phyloP scores from a whole-genome alignment of 495 filamentous ascomycete genomes.

The Aspergillus sclerotiicarbonarius region DNA sequence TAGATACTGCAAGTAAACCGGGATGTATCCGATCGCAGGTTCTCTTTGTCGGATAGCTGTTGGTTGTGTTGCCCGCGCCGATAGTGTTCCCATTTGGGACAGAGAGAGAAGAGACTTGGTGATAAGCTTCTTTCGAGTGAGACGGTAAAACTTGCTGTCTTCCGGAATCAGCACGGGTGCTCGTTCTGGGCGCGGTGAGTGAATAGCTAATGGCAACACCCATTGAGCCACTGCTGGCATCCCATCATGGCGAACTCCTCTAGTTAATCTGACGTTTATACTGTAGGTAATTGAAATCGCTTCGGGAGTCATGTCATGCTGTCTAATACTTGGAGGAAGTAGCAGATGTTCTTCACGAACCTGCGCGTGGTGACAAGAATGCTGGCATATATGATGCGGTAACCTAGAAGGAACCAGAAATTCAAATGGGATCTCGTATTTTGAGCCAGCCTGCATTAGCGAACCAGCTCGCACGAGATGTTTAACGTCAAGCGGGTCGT shows the following conservation, averaged over 20 bases:
- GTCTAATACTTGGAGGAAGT: conserved; percentile 8
- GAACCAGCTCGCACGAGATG: neutral
- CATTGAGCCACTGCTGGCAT: neutral
- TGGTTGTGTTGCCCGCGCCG: conserved; percentile 4
- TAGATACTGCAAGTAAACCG: conserved; percentile 6
- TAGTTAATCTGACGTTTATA: neutral
- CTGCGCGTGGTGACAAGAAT: conserved; percentile 4
- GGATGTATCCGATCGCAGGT: neutral
- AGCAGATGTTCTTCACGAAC: conserved; percentile 2
- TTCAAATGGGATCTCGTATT: conserved; percentile 8
- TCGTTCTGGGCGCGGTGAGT: neutral
- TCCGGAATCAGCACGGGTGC: conserved; percentile 1
- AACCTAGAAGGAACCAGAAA: conserved; percentile 10
- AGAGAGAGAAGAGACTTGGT: neutral
- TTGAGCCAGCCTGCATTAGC: neutral
- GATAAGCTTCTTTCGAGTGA: neutral
- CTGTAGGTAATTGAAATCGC: neutral
- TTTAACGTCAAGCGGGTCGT: neutral
- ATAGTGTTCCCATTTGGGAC: neutral
- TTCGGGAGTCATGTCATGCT: conserved; percentile 1
- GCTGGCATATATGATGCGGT: conserved; percentile 6
- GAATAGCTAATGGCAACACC: neutral
- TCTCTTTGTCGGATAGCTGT: neutral
- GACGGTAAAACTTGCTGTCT: conserved; percentile 7
- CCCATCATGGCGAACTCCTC: neutral